Evolutionary conservation across 495 filamentous ascomycete species (phyloP), one percentile per base, ranked within the genome.

Genomic region (Tricharina praecox): DNA sequence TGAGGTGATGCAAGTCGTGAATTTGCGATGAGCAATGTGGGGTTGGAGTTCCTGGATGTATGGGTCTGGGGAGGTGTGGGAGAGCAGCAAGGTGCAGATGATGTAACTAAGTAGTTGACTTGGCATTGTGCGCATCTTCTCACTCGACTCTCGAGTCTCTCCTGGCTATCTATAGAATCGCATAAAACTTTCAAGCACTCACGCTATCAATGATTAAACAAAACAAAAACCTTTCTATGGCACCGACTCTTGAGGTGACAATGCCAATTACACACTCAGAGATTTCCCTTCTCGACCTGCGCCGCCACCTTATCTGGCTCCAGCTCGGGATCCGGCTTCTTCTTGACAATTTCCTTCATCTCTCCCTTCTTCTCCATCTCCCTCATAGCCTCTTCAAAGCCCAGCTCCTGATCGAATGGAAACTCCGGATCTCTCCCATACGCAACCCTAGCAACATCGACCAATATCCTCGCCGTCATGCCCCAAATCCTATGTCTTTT

Each of bases 381-480:
- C 47, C 63, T 66, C 54, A 94, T 85, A 59, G 88, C 71, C 11
- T 64, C 65, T 66, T 93, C 85, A 59, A 93, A 85, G 0, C 86
- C 86, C 55, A 79, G 76, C 57, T 82, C 70, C n/a, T 63, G 63
- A 30, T 54, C 51, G 37, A 52, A 66, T 60, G 79, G 81, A 66
- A 92, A 93, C 62, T 85, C 81, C 28, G 87, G 86, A 54, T 82
- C 74, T 63, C 75, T 67, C 2, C 63, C 77, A 62, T 87, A 95
- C 33, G 87, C 87, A 10, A 93, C 67, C 35, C 82, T 70, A 8
- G 87, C 85, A 2, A 79, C 78, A 62, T 95, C 87, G 2, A 93
- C 81, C 32, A 93, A 55, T 23, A 93, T 88, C 32, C 84, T 67
- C 5, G 83, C 86, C 38, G 87, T 95, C 82, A 93, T 87, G 16